Evolutionary conservation across 139 green algal genomes (phyloP), one percentile per base, ranked within the genome.

Genomic region (Parachlorella kessleri): DNA sequence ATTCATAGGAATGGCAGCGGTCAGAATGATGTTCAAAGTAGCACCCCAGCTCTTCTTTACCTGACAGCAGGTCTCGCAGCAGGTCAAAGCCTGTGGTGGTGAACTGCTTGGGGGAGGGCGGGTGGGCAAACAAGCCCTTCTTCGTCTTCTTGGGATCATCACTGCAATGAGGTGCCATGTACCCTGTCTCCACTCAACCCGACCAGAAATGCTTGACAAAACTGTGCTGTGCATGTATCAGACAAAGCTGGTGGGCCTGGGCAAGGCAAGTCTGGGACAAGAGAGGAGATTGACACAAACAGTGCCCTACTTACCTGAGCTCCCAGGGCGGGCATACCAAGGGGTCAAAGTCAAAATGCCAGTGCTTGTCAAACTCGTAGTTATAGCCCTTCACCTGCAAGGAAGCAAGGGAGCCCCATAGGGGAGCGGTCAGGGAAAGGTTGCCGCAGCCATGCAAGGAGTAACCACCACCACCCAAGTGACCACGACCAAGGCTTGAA

Each of bases 341-440:
- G 8, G 93, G 80, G 54, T 95, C 85, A 66, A 94, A 93, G 55
- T 87, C 69, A 71, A 87, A 90, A 55, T 93, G 83, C 89, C 88
- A 94, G 85, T 97, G 93, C 87, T 97, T 98, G 88, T 98, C 92
- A 69, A 92, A 95, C 0, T 55, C 41, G 37, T 87, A 93, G 26
- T 84, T 71, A 4, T 67, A 85, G 59, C 71, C 75, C 7, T 53
- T 37, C 33, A 91, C 35, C 18, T 59, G 48, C 48, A 18, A 18
- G 48, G 48, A 28, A 18, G 48, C 48, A 59, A 59, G n/a, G n/a
- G n/a, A n/a, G n/a, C n/a, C n/a, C n/a, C n/a, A n/a, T n/a, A n/a
- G n/a, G n/a, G n/a, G n/a, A n/a, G n/a, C n/a, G n/a, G n/a, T n/a
- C n/a, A n/a, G n/a, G n/a, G n/a, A n/a, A n/a, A n/a, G n/a, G n/a